Evolutionary conservation across 2,329 filamentous ascomycete genomes (phyloP), one percentile per base, ranked within the genome.

Genomic region (Sclerotinia minor): DNA sequence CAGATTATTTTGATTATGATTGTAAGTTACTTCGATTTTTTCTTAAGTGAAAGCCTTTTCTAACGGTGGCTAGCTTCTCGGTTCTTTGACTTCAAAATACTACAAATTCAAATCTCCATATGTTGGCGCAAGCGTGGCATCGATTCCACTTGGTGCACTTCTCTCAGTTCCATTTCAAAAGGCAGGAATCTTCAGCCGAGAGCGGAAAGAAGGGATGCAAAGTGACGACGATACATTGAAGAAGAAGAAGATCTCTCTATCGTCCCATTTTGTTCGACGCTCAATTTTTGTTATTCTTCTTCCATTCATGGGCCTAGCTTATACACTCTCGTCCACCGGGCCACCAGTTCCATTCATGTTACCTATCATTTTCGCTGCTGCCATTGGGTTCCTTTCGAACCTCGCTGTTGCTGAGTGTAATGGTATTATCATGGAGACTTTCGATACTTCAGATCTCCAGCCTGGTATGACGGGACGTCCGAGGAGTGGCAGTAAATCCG

Each of bases 371-470:
- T 87, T 92, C 72, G 88, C 89, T 0, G 85, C 83, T 0, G 76
- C 87, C 5, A 84, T 92, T 19, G 90, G 89, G 0, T 92, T 92
- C 73, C 80, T 92, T 6, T 89, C 88, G 1, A 89, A 87, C 64
- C 83, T 94, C 13, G 90, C 89, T 1, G 87, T 92, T 57, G 86
- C 90, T 2, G 91, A 94, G 78, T 92, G 90, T 77, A 86, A 89
- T 71, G 89, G 90, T 0, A 79, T 94, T 44, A 84, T 93, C 75
- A 93, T 94, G 90, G 90, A 93, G 75, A 89, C 88, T 0, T 94
- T 89, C 76, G 91, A 94, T 76, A 91, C 88, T n/a, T 92, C 89
- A 52, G 91, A 94, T 76, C 81, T 94, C 5, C 89, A 91, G 72
- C 87, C 89, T 2, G 88, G 89, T 15, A 89, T 90, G 81, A 90